Conservation (phyloP, 108 stramenopile genomes). For the Stephanodiscus minutulus region DNA sequence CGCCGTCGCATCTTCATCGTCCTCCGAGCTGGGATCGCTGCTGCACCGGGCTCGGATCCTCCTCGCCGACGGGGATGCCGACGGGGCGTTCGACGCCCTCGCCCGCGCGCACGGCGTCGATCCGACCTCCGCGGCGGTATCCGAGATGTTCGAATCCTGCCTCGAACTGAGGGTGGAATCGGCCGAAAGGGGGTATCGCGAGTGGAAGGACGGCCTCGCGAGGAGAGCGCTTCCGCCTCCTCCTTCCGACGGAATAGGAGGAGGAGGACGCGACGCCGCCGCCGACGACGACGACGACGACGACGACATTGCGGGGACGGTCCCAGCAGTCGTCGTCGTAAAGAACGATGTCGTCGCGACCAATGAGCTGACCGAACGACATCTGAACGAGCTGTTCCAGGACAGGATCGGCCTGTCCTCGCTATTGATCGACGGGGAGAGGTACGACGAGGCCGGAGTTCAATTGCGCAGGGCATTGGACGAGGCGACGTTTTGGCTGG, state of each 20-base stretch:
- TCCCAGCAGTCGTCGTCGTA: too few species aligned
- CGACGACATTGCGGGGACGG: background rate
- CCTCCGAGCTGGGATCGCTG: conserved; percentile 19
- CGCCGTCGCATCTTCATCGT: too few species aligned
- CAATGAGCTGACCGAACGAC: conserved; percentile 14
- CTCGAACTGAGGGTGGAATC: conserved; percentile 29
- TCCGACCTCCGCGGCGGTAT: conserved; percentile 67
- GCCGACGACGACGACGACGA: background rate
- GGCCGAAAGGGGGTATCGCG: conserved; percentile 17
- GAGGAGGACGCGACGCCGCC: background rate
- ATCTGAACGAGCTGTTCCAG: conserved; percentile 40
- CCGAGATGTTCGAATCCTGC: conserved; percentile 58
- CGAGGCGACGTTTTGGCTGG: conserved; percentile 34
- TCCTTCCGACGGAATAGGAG: too few species aligned
- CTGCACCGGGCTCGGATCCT: conserved; percentile 19
- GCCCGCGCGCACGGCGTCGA: conserved; percentile 50
- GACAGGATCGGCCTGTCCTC: conserved; percentile 62
- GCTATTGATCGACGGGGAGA: conserved; percentile 52
- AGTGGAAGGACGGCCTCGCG: conserved; percentile 19
- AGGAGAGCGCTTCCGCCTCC: background rate
- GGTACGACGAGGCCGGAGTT: conserved; percentile 52
- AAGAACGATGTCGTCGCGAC: too few species aligned
- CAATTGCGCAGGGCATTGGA: conserved; percentile 39
- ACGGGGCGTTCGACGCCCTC: conserved; percentile 56
- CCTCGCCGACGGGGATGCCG: conserved; percentile 17